These are phyloP conservation scores for Ceratobasidium sp. DNA, from an alignment of 1,284 basidiomycete genomes.

Conservation along the genomic window DNA sequence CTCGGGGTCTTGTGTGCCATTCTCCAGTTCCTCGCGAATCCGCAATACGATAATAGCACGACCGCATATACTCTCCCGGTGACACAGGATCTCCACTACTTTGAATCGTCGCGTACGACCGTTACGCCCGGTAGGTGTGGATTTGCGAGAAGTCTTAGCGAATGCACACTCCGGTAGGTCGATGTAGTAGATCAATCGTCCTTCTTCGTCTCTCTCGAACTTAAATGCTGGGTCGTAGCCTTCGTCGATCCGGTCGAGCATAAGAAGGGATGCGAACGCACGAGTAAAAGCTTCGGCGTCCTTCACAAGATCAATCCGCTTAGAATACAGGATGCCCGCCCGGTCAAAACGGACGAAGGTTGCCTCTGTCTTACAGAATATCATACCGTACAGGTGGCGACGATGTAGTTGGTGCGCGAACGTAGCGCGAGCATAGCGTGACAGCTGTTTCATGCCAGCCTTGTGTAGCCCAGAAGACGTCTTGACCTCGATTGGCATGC, in stretches of 20 bases:
- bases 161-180: conserved; percentile 10
- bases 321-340: conserved; percentile 11
- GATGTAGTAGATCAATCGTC: conserved; percentile 10
- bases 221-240: conserved; percentile 20
- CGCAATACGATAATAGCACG: no score
- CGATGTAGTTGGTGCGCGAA: conserved; percentile 28
- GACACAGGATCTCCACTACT: not conserved
- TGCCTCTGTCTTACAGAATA: not conserved
- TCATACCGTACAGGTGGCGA: conserved; percentile 20
- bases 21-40: no score
- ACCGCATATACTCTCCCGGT: no score
- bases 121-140: no score
- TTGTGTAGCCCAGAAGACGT: not conserved
- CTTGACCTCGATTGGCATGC: conserved; percentile 26
- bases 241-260: not conserved
- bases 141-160: no score
- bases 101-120: not conserved
- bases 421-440: conserved; percentile 11
- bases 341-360: conserved; percentile 30
- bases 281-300: not conserved
- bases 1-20: no score
- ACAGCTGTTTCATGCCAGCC: conserved; percentile 21
- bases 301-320: not conserved
- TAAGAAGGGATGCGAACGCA: conserved; percentile 15
- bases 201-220: not conserved